Evolutionary conservation across 108 stramenopile genomes (phyloP).

Genomic region (Cyclotella distinguenda): DNA sequence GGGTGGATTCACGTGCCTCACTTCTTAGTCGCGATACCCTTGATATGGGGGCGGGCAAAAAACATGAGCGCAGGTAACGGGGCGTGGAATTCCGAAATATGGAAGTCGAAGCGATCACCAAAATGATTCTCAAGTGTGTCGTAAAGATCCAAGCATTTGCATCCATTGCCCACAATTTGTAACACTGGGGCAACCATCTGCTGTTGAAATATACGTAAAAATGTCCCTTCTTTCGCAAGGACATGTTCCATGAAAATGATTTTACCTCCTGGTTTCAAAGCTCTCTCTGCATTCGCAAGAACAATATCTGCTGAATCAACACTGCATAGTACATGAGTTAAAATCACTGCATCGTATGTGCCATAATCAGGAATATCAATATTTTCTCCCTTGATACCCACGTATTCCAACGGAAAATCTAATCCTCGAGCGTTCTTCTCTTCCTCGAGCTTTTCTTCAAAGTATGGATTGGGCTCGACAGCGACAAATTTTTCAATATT

Average conservation of each 20-base stretch:
- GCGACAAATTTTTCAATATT: conserved; percentile 50
- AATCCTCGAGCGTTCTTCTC: conserved; percentile 33
- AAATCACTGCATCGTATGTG: conserved; percentile 45
- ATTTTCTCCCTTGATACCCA: conserved; percentile 45
- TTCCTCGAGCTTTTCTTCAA: conserved; percentile 36
- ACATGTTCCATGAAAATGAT: conserved; percentile 61
- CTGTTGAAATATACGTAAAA: conserved; percentile 20
- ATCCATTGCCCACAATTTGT: conserved; percentile 52
- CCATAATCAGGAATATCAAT: conserved; percentile 24
- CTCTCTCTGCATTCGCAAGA: conserved; percentile 53
- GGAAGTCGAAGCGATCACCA: conserved; percentile 13
- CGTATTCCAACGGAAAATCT: conserved; percentile 35
- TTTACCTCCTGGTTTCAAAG: conserved; percentile 62
- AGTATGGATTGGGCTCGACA: conserved; percentile 51
- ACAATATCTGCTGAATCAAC: conserved; percentile 46
- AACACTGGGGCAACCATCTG: conserved; percentile 38
- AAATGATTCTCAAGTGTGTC: conserved; percentile 15
- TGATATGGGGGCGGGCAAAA: conserved; percentile 36
- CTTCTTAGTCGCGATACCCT: conserved; percentile 40
- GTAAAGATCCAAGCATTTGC: conserved; percentile 36
- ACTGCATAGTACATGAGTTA: conserved; percentile 55
- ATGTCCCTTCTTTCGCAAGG: conserved; percentile 25
- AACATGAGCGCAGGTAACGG: conserved; percentile 22
- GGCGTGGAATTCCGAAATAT: conserved; percentile 24
- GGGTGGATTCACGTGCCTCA: too few relatives aligned